These are phyloP conservation scores for Carallia brachiata DNA, from an alignment of 345 rosid genomes.

Conservation along the genomic window DNA sequence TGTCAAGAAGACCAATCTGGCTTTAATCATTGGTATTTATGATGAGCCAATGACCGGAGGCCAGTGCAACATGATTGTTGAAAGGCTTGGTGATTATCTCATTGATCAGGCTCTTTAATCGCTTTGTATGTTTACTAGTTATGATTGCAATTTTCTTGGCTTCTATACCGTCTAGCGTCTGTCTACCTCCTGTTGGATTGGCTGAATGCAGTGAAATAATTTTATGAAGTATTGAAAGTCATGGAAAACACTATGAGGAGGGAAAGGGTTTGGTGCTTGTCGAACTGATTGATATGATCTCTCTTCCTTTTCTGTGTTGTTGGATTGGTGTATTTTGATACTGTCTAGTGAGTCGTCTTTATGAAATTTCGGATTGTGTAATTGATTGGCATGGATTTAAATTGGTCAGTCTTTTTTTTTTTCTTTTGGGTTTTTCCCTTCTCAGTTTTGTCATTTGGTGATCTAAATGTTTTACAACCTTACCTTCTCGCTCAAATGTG, in stretches of 20 bases:
- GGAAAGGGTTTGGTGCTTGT: constrained; percentile 35
- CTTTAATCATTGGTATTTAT: constrained; percentile 27
- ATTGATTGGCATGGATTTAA: constrained; percentile 13
- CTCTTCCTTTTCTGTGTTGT: constrained; percentile 12
- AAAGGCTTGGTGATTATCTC: constrained; percentile 29
- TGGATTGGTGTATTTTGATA: constrained; percentile 20
- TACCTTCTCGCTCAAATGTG: too few species aligned
- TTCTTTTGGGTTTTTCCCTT: too few species aligned
- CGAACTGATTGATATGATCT: constrained; percentile 20
- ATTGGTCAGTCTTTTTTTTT: too few species aligned
- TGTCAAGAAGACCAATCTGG: constrained; percentile 16
- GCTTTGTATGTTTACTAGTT: constrained; percentile 2
- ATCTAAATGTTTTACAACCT: too few species aligned
- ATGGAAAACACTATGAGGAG: constrained; percentile 21
- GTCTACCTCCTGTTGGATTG: constrained; percentile 5
- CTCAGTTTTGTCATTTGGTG: too few species aligned
- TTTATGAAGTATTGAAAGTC: constrained; percentile 20
- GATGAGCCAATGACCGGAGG: constrained; percentile 30
- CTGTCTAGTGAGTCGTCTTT: constrained; percentile 19
- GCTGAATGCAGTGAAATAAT: constrained; percentile 18
- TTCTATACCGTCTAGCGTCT: constrained; percentile 17
- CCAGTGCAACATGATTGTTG: constrained; percentile 33
- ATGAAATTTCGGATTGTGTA: constrained; percentile 22
- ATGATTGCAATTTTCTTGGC: constrained; percentile 19
- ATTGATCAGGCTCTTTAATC: constrained; percentile 15